A percentile compares a stretch with the other conserved stretches of the same genome.
Evolutionary conservation across 73 alveolate species (phyloP).

Genomic region (Paramecium primaurelia): DNA sequence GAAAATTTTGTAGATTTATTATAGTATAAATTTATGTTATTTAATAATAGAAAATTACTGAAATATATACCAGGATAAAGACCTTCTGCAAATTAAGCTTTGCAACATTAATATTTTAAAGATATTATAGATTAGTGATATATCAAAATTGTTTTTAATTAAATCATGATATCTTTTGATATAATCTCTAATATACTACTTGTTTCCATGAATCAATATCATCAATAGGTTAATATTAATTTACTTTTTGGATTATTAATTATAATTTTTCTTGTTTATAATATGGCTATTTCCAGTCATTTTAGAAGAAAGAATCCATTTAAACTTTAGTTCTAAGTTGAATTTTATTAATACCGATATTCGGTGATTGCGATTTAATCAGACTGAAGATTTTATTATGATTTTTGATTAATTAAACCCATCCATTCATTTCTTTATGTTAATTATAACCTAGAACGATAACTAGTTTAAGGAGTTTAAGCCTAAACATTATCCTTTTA

Average conservation of each 20-base stretch:
- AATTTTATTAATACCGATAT: conserved; percentile 12
- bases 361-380: not conserved
- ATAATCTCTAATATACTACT: not conserved
- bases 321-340: not conserved
- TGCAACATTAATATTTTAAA: conserved; percentile 51
- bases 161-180: not conserved
- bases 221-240: not conserved
- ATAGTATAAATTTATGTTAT: not conserved
- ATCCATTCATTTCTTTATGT: not conserved
- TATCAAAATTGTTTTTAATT: not conserved
- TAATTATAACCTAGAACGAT: conserved; percentile 11
- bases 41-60: not conserved
- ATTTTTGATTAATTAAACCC: not conserved
- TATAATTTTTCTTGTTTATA: not conserved
- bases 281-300: conserved; percentile 33
- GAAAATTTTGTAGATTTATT: conserved; percentile 47
- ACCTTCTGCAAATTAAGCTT: conserved; percentile 53
- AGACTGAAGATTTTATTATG: not conserved
- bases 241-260: not conserved
- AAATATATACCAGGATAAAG: conserved; percentile 53
- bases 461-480: not conserved
- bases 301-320: not conserved
- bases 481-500: not conserved
- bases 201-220: not conserved
- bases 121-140: conserved; percentile 10